Percentiles rank a stretch among this genome's conserved stretches.
Evolutionary conservation across 768 basidiomycete genomes (phyloP).

Genomic region (Termitomyces sp.): DNA sequence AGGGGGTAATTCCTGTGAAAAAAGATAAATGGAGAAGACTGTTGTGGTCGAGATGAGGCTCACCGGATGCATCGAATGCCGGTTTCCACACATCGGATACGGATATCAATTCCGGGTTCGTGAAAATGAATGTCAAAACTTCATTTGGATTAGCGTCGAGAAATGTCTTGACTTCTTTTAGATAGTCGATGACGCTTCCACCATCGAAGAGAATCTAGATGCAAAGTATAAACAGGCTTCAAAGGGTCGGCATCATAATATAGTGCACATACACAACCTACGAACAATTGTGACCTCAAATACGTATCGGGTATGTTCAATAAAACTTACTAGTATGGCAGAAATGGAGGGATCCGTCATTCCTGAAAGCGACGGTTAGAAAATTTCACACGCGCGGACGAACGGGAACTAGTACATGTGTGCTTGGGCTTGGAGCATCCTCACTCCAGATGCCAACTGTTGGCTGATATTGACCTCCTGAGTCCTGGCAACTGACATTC

Average conservation of each 20-base stretch:
- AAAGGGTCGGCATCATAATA: not conserved
- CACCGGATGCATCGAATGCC: slow-evolving; percentile 43
- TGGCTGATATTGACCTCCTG: not conserved
- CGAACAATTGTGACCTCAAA: not conserved
- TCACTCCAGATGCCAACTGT: not conserved
- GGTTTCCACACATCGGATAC: slow-evolving; percentile 44
- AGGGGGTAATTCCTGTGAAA: slow-evolving; percentile 28
- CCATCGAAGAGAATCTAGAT: not conserved
- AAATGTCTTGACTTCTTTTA: not conserved
- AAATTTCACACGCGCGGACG: not conserved
- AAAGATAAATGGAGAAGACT: not conserved
- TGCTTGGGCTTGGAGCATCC: not conserved
- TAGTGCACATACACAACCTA: not conserved
- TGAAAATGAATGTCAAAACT: slow-evolving; percentile 58
- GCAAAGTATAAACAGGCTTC: not conserved
- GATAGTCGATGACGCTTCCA: not conserved
- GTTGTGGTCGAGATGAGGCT: not conserved
- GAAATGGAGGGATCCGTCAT: not conserved
- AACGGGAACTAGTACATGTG: not conserved
- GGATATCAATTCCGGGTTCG: slow-evolving; percentile 54
- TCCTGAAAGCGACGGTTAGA: not conserved
- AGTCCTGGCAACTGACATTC: not conserved
- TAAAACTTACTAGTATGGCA: not conserved
- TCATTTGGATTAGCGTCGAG: slow-evolving; percentile 29
- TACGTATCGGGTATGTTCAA: no score